phyloP scores from a whole-genome alignment of 2,329 filamentous ascomycete species.

The Alternaria hordeiaustralica region DNA sequence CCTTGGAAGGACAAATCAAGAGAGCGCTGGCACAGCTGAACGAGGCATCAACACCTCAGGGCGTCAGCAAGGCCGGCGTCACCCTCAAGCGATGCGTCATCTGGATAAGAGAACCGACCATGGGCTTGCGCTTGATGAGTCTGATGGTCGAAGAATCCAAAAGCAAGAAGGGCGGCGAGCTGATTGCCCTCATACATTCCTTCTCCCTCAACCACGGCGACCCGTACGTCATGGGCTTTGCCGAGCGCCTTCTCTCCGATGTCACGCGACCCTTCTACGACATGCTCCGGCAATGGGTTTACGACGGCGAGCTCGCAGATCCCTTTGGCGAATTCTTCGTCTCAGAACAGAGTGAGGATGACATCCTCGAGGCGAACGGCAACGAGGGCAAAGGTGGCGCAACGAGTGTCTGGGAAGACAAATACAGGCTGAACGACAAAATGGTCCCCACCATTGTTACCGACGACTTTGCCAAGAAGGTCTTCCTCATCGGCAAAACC shows the following conservation, averaged over 20 bases:
- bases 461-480: slow-evolving; percentile 90
- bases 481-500: slow-evolving; percentile 96
- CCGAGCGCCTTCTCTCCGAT: slow-evolving; percentile 83
- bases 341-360: slow-evolving; percentile 72
- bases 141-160: slow-evolving; percentile 91
- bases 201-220: slow-evolving; percentile 95
- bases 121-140: slow-evolving; percentile 92
- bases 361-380: slow-evolving; percentile 47
- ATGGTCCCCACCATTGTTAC: slow-evolving; percentile 96
- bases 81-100: slow-evolving; percentile 95
- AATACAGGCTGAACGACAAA: slow-evolving; percentile 82
- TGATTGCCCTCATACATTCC: slow-evolving; percentile 91
- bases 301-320: slow-evolving; percentile 96
- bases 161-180: slow-evolving; percentile 81
- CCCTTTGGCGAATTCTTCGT: slow-evolving; percentile 97
- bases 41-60: slow-evolving; percentile 68
- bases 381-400: slow-evolving; percentile 62
- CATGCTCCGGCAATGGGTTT: slow-evolving; percentile 96
- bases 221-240: slow-evolving; percentile 91
- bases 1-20: slow-evolving; percentile 89
- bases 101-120: slow-evolving; percentile 96
- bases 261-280: slow-evolving; percentile 96
- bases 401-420: slow-evolving; percentile 97
- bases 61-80: slow-evolving; percentile 84
- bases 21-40: slow-evolving; percentile 78